These are phyloP conservation scores for Ogataea angusta DNA, from an alignment of 805 yeast species.

Conservation along the genomic window DNA sequence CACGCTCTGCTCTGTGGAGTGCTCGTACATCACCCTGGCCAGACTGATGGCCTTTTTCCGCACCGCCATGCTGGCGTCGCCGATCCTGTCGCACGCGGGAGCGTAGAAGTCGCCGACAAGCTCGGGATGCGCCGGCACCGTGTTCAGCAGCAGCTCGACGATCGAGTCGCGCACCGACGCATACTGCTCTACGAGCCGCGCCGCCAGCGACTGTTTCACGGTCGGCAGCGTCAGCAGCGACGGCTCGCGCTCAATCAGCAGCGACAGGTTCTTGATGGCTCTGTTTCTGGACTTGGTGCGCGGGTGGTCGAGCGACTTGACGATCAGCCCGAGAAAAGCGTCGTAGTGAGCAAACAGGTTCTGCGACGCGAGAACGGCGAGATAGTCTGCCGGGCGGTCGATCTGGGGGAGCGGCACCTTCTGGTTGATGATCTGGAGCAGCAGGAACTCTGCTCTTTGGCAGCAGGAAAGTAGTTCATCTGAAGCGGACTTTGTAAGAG, in stretches of 20 bases:
- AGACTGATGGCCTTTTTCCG: constrained; percentile 59
- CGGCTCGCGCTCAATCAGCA: constrained; percentile 52
- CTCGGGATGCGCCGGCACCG: constrained; percentile 41
- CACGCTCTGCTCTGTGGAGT: constrained; percentile 29
- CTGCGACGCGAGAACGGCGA: constrained; percentile 29
- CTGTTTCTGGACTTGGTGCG: constrained; percentile 55
- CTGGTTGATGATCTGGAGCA: constrained; percentile 9
- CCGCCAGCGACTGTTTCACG: constrained; percentile 51
- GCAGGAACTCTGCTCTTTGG: constrained; percentile 1
- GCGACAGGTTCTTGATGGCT: constrained; percentile 62
- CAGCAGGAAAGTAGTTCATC: constrained; percentile 1
- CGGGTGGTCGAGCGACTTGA: constrained; percentile 45
- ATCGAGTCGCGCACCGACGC: constrained; percentile 76
- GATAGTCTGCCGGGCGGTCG: not conserved
- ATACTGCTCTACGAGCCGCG: constrained; percentile 54
- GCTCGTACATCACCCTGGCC: constrained; percentile 44
- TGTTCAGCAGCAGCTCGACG: constrained; percentile 58
- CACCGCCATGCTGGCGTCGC: constrained; percentile 63
- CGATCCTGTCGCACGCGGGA: constrained; percentile 45
- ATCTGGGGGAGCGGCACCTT: not conserved
- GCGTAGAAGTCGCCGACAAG: constrained; percentile 47
- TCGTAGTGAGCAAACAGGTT: constrained; percentile 44
- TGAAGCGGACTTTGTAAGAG: constrained; percentile 5
- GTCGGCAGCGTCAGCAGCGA: constrained; percentile 45
- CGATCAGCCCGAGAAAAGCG: constrained; percentile 46